Conservation (phyloP, 2,329 filamentous ascomycete genomes). For the Pseudogymnoascus sp. region DNA sequence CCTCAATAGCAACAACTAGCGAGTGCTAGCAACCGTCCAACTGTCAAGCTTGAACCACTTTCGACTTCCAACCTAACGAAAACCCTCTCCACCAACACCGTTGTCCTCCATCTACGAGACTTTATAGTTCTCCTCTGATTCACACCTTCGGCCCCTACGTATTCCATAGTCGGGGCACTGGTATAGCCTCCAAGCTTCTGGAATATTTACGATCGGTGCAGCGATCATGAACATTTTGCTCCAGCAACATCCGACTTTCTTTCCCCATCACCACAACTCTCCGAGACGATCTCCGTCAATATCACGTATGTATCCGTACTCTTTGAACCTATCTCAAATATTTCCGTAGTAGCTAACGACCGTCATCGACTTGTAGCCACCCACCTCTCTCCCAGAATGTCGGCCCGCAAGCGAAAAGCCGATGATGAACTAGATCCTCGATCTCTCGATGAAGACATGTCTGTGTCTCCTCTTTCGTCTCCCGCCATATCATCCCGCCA, state of each 20-base stretch:
- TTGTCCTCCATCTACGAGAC: background rate
- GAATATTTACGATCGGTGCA: constrained; percentile 10
- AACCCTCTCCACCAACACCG: background rate
- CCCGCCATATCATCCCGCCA: constrained; percentile 64
- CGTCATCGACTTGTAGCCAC: constrained; percentile 9
- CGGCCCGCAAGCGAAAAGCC: constrained; percentile 74
- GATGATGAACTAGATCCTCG: constrained; percentile 56
- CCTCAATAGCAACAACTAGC: constrained; percentile 4
- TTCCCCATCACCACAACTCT: constrained; percentile 47
- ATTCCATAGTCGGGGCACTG: background rate
- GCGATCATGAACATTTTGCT: constrained; percentile 54
- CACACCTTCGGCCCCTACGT: constrained; percentile 2
- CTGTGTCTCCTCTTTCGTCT: constrained; percentile 75
- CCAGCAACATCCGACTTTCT: constrained; percentile 50
- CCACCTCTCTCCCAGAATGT: constrained; percentile 45
- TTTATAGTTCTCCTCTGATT: background rate
- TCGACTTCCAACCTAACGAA: background rate
- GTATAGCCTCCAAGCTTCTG: background rate
- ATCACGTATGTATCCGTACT: constrained; percentile 39
- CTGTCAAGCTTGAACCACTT: background rate
- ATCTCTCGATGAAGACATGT: constrained; percentile 70
- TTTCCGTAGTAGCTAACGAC: constrained; percentile 14
- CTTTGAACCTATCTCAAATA: background rate
- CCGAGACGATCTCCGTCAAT: constrained; percentile 46
- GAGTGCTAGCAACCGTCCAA: constrained; percentile 1